A percentile compares a stretch with the other conserved stretches of the same genome.
Evolutionary conservation across 345 rosid species (phyloP).

Genomic region (Syzygium aromaticum): DNA sequence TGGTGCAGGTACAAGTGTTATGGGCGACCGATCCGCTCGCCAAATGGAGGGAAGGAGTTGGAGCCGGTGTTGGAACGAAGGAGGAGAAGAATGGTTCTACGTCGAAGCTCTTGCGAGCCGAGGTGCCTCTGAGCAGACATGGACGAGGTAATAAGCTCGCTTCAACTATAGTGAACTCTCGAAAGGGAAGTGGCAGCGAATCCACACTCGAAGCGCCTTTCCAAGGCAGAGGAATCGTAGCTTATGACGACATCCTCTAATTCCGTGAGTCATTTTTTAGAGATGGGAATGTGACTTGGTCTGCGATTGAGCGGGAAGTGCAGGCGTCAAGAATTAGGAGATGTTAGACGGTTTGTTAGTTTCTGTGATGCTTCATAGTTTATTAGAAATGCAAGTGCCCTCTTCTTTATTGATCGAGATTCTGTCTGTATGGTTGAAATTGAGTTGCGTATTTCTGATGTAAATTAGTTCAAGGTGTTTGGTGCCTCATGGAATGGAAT

Average conservation of each 20-base stretch:
- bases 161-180: conserved; percentile 59
- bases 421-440: neutral
- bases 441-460: neutral
- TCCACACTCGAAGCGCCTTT: conserved; percentile 25
- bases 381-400: neutral
- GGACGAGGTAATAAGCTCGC: conserved; percentile 73
- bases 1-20: conserved; percentile 50
- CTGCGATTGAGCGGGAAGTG: neutral
- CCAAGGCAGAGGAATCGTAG: conserved; percentile 56
- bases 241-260: conserved; percentile 73
- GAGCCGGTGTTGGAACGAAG: conserved; percentile 20
- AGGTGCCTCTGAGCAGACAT: conserved; percentile 61
- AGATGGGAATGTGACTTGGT: neutral
- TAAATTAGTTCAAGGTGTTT: neutral
- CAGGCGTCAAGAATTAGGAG: neutral
- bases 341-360: neutral
- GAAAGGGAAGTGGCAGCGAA: conserved; percentile 6
- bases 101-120: conserved; percentile 65
- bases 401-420: neutral
- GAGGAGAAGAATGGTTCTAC: conserved; percentile 22
- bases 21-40: conserved; percentile 80
- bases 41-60: conserved; percentile 66
- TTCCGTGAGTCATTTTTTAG: neutral
- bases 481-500: neutral
- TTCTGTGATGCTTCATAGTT: neutral